Evolutionary conservation across 2,329 filamentous ascomycete species (phyloP).

Genomic region (Podosphaera leucotricha): DNA sequence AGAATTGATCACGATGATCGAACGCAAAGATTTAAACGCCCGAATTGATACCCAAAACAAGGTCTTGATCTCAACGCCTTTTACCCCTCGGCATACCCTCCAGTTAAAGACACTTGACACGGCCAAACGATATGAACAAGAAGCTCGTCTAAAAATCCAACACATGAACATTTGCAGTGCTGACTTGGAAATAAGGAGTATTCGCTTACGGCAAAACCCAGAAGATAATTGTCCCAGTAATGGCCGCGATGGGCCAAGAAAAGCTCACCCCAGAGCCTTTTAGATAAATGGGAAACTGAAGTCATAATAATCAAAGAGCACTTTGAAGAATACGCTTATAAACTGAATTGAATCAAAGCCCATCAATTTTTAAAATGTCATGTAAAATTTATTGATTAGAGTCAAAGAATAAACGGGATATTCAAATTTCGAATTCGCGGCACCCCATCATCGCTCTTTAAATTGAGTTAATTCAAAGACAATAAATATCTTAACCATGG

Average conservation of each 20-base stretch:
- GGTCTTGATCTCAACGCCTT: slow-evolving; percentile 47
- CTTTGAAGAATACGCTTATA: too few species aligned
- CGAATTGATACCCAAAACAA: slow-evolving; percentile 67
- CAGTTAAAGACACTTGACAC: slow-evolving; percentile 46
- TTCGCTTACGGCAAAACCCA: not conserved
- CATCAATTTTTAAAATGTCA: too few species aligned
- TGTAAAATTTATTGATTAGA: too few species aligned
- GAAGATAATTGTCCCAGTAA: not conserved
- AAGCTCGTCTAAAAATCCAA: slow-evolving; percentile 52
- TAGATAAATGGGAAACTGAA: too few species aligned
- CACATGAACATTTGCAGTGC: slow-evolving; percentile 54
- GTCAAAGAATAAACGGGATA: too few species aligned
- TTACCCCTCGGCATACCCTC: slow-evolving; percentile 41
- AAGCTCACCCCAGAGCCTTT: not conserved
- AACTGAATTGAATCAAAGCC: too few species aligned
- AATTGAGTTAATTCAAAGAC: too few species aligned
- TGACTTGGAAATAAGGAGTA: slow-evolving; percentile 38
- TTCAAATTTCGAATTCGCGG: too few species aligned
- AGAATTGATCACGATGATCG: slow-evolving; percentile 63
- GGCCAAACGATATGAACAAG: slow-evolving; percentile 47
- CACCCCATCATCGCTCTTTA: too few species aligned
- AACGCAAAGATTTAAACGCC: slow-evolving; percentile 44
- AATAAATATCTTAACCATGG: too few species aligned
- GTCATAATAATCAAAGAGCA: too few species aligned
- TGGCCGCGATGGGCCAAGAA: not conserved